phyloP scores from a whole-genome alignment of 2,329 filamentous ascomycete genomes.

The Cladosporium sp. region DNA sequence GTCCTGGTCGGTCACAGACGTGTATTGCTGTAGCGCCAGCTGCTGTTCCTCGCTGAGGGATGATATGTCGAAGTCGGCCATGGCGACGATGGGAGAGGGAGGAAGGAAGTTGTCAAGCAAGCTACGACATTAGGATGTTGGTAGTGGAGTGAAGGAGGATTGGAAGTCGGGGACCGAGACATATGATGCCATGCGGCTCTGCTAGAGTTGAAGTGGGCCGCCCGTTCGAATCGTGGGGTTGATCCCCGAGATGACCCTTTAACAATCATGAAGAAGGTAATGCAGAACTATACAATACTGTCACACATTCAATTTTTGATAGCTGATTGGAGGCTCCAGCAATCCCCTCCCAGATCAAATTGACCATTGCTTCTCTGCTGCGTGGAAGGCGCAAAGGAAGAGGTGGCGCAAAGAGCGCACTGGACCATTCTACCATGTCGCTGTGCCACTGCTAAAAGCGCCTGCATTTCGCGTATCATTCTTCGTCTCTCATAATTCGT shows the following conservation, averaged over 20 bases:
- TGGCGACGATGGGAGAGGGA: slow-evolving; percentile 40
- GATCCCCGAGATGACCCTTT: neutral
- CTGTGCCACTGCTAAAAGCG: neutral
- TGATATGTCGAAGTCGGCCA: slow-evolving; percentile 57
- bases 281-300: neutral
- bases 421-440: neutral
- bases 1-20: slow-evolving; percentile 82
- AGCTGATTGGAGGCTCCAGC: neutral
- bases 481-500: slow-evolving; percentile 3
- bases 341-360: neutral
- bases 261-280: neutral
- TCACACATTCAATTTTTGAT: neutral
- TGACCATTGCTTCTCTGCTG: neutral
- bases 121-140: slow-evolving; percentile 4
- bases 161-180: slow-evolving; percentile 1
- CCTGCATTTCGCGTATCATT: neutral
- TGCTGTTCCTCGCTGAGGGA: slow-evolving; percentile 78
- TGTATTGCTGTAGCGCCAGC: slow-evolving; percentile 83
- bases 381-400: neutral
- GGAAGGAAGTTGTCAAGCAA: neutral
- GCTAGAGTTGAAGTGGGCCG: neutral
- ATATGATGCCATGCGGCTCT: slow-evolving; percentile 11
- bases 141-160: neutral
- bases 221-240: neutral
- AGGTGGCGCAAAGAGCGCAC: neutral